These are phyloP conservation scores for Erigeron canadensis DNA, from an alignment of 129 eudicot species.

Conservation along the genomic window DNA sequence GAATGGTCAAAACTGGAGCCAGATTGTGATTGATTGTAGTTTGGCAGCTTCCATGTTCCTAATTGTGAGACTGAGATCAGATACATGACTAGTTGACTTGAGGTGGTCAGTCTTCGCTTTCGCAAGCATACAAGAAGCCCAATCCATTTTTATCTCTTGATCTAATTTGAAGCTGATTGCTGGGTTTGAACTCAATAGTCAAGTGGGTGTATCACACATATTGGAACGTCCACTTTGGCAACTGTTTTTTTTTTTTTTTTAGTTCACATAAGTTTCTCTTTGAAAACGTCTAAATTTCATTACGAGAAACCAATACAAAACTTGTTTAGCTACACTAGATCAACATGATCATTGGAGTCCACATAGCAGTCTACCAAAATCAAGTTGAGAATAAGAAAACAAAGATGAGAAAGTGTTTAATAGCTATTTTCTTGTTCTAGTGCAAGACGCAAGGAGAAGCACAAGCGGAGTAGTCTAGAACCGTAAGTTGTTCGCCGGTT, in stretches of 20 bases:
- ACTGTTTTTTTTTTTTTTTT: not conserved
- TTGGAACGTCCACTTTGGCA: not conserved
- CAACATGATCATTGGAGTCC: no score
- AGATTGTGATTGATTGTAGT: not conserved
- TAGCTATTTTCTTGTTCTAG: no score
- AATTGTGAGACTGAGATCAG: no score
- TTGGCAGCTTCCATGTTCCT: constrained; percentile 5
- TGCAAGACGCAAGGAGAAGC: no score
- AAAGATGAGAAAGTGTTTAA: no score
- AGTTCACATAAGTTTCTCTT: not conserved
- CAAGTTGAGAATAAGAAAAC: no score
- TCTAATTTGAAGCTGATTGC: constrained; percentile 1
- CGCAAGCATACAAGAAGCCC: not conserved
- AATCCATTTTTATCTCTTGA: constrained; percentile 12
- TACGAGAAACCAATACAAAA: not conserved
- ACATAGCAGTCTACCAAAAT: no score
- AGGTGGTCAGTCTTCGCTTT: not conserved
- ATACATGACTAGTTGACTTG: no score
- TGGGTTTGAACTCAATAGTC: not conserved
- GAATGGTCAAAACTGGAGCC: constrained; percentile 1
- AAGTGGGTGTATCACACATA: constrained; percentile 1
- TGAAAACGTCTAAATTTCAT: not conserved
- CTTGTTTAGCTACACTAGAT: no score
- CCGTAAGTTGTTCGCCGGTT: no score
- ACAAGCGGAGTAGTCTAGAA: no score